Base-by-base conservation (phyloP, 2,329 filamentous ascomycete genomes). In the Colletotrichum sansevieriae region DNA sequence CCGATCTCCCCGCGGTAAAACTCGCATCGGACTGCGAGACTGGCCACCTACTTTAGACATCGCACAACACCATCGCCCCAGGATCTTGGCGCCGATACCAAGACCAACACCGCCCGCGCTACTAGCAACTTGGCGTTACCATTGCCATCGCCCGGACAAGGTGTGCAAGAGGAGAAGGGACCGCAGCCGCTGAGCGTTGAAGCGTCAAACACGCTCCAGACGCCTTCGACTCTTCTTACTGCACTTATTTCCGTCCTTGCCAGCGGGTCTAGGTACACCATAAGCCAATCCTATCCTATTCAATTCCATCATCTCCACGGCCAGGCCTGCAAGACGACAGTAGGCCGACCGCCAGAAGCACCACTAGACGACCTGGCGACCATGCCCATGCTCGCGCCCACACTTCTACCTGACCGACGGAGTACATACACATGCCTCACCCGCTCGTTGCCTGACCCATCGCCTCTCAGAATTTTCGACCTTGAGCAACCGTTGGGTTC, bases 131-230 rank as follows among this genome's bases (percentile, higher is more conserved):
- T 62, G 58, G 49, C 37, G 37, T 39, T 39, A 15, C 12, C 37
- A 39, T 39, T 39, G 37, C 37, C 58, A 49, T 62, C n/a, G 62
- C 62, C 37, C 35, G 35, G 46, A 35, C 44, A 25, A 63, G 51
- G 43, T 49, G 29, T 13, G 13, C 25, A 11, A 20, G 29, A 15
- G 25, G 29, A 15, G 11, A 39, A 10, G 10, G n/a, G 9, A 18
- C 29, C 11, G 25, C 29, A 29, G 8, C 11, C 25, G 12, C 29
- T n/a, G 11, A n/a, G 25, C 10, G 15, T 13, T 37, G 49, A n/a
- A 15, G 41, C 41, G 18, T 18, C 11, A 11, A 51, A 52, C 55
- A 55, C 20, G 15, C 44, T 22, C 43, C 15, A 37, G 49, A 20
- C 25, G 59, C 39, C 59, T 37, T 29, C 33, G 55, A 41, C 29